Conservation (phyloP, 2,329 filamentous ascomycete species). For the Ceratocystis variospora region DNA sequence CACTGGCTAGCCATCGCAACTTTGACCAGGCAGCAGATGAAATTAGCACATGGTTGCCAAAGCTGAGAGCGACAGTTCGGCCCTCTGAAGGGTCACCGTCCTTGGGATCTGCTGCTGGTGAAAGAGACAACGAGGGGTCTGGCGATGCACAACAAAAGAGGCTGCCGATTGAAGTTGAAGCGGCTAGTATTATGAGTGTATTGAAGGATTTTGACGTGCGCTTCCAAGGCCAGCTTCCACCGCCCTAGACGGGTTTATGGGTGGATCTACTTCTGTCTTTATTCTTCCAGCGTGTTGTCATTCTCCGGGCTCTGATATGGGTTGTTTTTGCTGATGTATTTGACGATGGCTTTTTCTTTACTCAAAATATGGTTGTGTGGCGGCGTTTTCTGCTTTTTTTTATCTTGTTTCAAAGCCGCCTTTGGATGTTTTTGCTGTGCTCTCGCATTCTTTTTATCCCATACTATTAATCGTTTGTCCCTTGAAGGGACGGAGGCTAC, state of each 20-base stretch:
- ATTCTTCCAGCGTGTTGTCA: not conserved
- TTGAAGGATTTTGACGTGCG: constrained; percentile 66
- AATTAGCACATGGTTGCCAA: constrained; percentile 61
- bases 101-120: constrained; percentile 22
- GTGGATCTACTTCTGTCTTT: not conserved
- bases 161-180: constrained; percentile 62
- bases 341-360: not conserved
- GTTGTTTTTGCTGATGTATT: constrained; percentile 1
- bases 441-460: not conserved
- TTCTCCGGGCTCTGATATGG: not conserved
- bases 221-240: constrained; percentile 34
- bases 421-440: not conserved
- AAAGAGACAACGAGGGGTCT: not conserved
- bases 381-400: not conserved
- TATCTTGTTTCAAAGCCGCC: not conserved
- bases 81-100: constrained; percentile 23
- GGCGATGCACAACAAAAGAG: constrained; percentile 24
- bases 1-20: constrained; percentile 60
- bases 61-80: constrained; percentile 45
- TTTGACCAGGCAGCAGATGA: constrained; percentile 62
- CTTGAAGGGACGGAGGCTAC: not conserved
- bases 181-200: constrained; percentile 75
- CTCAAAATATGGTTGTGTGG: constrained; percentile 6
- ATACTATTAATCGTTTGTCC: not conserved
- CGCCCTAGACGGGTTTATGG: not conserved